Evolutionary conservation across 768 basidiomycete genomes (phyloP), one percentile per base, ranked within the genome.

Genomic region (Ramaria rubella): DNA sequence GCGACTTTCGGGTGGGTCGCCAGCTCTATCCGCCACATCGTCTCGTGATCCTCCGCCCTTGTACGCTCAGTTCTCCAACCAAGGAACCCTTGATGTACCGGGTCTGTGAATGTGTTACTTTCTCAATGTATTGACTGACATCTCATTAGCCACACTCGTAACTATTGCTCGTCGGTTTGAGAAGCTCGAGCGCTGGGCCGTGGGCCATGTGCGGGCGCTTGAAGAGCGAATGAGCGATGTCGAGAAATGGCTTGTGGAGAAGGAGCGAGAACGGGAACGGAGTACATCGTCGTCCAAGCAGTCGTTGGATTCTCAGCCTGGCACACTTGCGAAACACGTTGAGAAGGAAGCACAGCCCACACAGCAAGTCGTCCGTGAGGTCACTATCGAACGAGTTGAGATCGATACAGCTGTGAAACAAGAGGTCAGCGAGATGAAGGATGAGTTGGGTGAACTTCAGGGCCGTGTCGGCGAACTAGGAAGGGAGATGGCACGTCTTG

Each of bases 211-310:
- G 2, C 83, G 90, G 53, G 90, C 90, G 1, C 72, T 93, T n/a
- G 90, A 93, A 62, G 90, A 92, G 19, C 80, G 90, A 30, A 93
- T 93, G 90, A 82, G 84, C 59, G 90, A 93, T 56, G 90, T 93
- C n/a, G 90, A 93, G 66, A 77, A 83, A 44, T 93, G 88, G 87
- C 74, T 92, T 8, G 90, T 92, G 5, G 89, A 90, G 59, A 90
- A 86, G 65, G 89, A 92, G 70, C 82, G 76, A 58, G 83, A 85
- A 63, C 82, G 79, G 58, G 81, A 80, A 33, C n/a, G 68, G 60
- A 59, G 62, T 55, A 50, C 62, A 52, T 36, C 59, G 31, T 30
- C 44, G 5, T 31, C 55, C 12, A 48, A 56, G 21, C 12, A 19
- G 21, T 56, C 55, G 19, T 24, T 46, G 21, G 55, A n/a, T 24